These are phyloP conservation scores for Suhomyces terraborum DNA, from an alignment of 1,139 yeast genomes.

Conservation along the genomic window DNA sequence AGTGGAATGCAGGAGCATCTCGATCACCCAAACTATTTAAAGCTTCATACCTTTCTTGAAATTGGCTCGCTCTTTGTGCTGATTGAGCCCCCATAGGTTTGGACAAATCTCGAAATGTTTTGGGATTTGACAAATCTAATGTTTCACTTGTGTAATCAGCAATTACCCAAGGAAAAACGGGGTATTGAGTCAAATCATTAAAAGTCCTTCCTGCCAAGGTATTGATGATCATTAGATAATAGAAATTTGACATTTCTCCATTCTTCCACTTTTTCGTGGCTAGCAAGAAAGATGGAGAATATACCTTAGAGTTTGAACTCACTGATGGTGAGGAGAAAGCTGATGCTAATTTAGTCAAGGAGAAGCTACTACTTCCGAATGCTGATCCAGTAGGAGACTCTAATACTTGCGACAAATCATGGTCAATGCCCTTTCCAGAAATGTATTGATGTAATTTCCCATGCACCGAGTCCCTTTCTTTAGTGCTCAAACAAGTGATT, in stretches of 20 bases:
- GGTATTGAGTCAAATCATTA: slow-evolving; percentile 85
- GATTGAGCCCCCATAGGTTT: slow-evolving; percentile 92
- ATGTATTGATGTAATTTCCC: slow-evolving; percentile 48
- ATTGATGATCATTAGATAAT: slow-evolving; percentile 73
- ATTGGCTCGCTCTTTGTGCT: slow-evolving; percentile 56
- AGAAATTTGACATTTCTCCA: slow-evolving; percentile 80
- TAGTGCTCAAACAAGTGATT: slow-evolving; percentile 54
- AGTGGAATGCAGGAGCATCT: slow-evolving; percentile 75
- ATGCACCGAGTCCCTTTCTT: slow-evolving; percentile 58
- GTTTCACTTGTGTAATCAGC: slow-evolving; percentile 72
- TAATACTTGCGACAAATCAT: slow-evolving; percentile 54
- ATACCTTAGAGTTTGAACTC: slow-evolving; percentile 10
- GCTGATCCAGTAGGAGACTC: slow-evolving; percentile 28
- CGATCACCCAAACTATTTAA: slow-evolving; percentile 52
- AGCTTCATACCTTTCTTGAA: slow-evolving; percentile 70
- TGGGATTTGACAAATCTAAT: slow-evolving; percentile 61
- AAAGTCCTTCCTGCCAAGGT: slow-evolving; percentile 85
- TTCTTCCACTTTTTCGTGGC: slow-evolving; percentile 71
- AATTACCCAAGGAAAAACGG: slow-evolving; percentile 88
- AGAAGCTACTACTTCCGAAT: slow-evolving; percentile 19
- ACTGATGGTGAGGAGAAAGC: slow-evolving; percentile 31
- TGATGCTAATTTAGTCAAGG: slow-evolving; percentile 35
- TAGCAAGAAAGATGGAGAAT: slow-evolving; percentile 34
- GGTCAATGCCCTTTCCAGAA: slow-evolving; percentile 50
- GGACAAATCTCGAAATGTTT: slow-evolving; percentile 67